Conservation (phyloP, 2,329 filamentous ascomycete species). For the Ascochyta rabiei region DNA sequence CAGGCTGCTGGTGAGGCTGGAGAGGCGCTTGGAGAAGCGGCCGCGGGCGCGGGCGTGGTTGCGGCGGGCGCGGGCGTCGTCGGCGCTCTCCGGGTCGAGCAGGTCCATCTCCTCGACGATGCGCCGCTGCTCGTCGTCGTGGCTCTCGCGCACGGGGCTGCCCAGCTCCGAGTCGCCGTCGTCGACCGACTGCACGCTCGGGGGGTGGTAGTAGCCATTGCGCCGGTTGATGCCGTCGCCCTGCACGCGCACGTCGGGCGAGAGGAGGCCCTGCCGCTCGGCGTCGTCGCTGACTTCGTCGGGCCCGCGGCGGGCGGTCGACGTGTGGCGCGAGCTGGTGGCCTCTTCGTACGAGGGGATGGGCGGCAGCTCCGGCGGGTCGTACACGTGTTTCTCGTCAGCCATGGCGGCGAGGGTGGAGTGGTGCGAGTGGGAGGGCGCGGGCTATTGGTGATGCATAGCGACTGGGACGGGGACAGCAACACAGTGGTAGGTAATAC, state of each 20-base stretch:
- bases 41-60: constrained; percentile 38
- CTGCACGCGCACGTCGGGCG: constrained; percentile 50
- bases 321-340: constrained; percentile 60
- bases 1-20: constrained; percentile 62
- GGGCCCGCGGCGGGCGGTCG: constrained; percentile 58
- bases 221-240: constrained; percentile 35
- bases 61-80: constrained; percentile 37
- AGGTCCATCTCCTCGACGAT: constrained; percentile 77
- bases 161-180: constrained; percentile 57
- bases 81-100: constrained; percentile 44
- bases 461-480: neutral
- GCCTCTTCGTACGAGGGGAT: constrained; percentile 88
- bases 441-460: constrained; percentile 8
- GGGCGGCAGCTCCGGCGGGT: constrained; percentile 62
- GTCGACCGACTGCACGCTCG: constrained; percentile 83
- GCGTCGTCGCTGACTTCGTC: constrained; percentile 71
- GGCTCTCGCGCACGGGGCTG: constrained; percentile 61
- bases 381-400: constrained; percentile 50
- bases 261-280: constrained; percentile 79
- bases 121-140: constrained; percentile 66
- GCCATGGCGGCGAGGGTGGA: constrained; percentile 36
- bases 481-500: too few species aligned
- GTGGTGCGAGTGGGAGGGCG: constrained; percentile 14
- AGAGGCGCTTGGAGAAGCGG: constrained; percentile 62
- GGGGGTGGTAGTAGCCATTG: constrained; percentile 69